A percentile compares a stretch with the other conserved stretches of the same genome.
Evolutionary conservation across 495 filamentous ascomycete species (phyloP).

Genomic region (Pyronema omphalodes): DNA sequence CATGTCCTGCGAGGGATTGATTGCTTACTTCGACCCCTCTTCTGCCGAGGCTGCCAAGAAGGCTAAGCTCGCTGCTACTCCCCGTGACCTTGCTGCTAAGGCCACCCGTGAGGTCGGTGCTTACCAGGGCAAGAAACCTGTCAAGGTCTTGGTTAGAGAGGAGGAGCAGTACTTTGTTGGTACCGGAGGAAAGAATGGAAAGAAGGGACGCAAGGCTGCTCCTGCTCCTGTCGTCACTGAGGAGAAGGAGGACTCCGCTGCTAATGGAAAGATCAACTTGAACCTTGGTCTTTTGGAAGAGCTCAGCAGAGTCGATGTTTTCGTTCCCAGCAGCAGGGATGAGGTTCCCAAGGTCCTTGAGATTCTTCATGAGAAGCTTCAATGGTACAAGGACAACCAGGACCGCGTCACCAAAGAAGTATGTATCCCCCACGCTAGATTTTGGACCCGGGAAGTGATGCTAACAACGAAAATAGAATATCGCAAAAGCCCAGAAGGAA

Average conservation of each 20-base stretch:
- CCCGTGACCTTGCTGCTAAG: constrained; percentile 54
- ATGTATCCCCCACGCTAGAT: constrained; percentile 22
- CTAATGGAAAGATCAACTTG: constrained; percentile 58
- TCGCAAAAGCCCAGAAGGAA: constrained; percentile 46
- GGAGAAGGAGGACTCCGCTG: constrained; percentile 26
- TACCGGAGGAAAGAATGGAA: constrained; percentile 69
- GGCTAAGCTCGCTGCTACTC: constrained; percentile 38
- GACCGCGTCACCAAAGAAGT: constrained; percentile 82
- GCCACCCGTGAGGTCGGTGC: constrained; percentile 68
- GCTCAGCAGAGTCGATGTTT: constrained; percentile 60
- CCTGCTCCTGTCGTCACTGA: constrained; percentile 24
- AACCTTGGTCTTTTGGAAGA: constrained; percentile 81
- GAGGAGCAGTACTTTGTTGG: constrained; percentile 80
- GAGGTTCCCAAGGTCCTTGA: constrained; percentile 62
- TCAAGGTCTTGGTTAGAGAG: constrained; percentile 59
- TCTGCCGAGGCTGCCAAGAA: constrained; percentile 47
- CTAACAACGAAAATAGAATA: constrained; percentile 36
- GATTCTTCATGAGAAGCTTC: constrained; percentile 80
- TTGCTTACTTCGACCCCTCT: constrained; percentile 78
- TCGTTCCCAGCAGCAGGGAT: constrained; percentile 65
- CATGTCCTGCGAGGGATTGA: constrained; percentile 61
- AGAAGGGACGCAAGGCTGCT: constrained; percentile 55
- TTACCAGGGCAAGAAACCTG: constrained; percentile 44
- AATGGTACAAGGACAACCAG: constrained; percentile 86
- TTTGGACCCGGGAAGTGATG: not conserved